A percentile compares a stretch with the other conserved stretches of the same genome.
Evolutionary conservation across 139 green algal species (phyloP).

Genomic region (Ulvella scutata): DNA sequence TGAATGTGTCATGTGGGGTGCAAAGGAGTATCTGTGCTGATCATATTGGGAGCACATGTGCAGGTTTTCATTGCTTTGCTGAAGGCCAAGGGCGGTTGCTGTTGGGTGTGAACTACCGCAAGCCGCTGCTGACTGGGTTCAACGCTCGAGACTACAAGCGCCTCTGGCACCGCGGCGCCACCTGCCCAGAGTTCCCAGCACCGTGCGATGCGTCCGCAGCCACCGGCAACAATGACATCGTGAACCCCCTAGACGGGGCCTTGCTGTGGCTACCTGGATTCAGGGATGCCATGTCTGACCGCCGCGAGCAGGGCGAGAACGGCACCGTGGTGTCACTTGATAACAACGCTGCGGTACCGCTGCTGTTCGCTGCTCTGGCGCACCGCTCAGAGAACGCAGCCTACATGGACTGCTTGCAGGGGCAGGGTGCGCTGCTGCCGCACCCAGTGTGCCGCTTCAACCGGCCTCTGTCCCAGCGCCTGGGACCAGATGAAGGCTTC

Average conservation of each 20-base stretch:
- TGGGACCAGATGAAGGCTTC: neutral
- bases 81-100: neutral
- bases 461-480: neutral
- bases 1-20: no score
- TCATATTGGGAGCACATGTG: neutral
- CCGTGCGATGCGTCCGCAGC: neutral
- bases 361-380: neutral
- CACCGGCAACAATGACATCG: neutral
- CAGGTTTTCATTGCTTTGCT: neutral
- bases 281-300: neutral
- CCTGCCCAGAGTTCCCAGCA: neutral
- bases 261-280: neutral
- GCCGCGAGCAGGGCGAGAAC: neutral
- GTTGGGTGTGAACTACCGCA: neutral
- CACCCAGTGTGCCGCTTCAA: neutral
- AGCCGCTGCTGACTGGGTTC: neutral
- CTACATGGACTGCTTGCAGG: slow-evolving; percentile 3
- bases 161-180: neutral
- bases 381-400: neutral
- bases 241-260: neutral
- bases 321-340: neutral
- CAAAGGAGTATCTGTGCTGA: no score
- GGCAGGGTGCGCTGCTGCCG: neutral
- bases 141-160: neutral
- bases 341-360: neutral